phyloP scores from a whole-genome alignment of 306 rosid species.

The Glycine soja region DNA sequence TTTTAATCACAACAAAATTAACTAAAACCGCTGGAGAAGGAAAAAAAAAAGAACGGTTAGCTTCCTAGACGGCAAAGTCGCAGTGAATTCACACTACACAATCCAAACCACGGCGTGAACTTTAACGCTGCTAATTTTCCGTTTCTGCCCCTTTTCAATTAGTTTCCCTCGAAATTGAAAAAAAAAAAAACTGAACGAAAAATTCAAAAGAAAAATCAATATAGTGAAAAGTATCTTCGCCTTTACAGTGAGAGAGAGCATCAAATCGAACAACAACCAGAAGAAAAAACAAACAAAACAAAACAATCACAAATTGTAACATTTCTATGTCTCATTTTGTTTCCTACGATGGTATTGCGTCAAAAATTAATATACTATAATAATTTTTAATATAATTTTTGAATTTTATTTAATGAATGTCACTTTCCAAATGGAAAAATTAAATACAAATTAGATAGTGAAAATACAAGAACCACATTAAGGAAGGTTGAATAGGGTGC shows the following conservation, averaged over 20 bases:
- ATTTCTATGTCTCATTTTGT: not conserved
- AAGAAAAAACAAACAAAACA: not conserved
- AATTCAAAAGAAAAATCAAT: not conserved
- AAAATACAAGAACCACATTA: no score
- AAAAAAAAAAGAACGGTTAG: not conserved
- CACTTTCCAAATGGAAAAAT: no score
- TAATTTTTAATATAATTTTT: no score
- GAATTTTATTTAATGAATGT: no score
- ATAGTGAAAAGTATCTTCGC: slow-evolving; percentile 34
- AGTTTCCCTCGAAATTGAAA: slow-evolving; percentile 33
- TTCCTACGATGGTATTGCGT: no score
- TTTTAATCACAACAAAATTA: no score
- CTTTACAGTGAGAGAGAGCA: slow-evolving; percentile 51
- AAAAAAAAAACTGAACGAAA: not conserved
- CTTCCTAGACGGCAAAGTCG: not conserved
- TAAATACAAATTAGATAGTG: no score
- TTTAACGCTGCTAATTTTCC: not conserved
- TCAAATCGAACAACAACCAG: slow-evolving; percentile 33
- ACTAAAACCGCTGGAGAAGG: not conserved
- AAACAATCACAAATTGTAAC: slow-evolving; percentile 39
- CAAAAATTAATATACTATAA: no score
- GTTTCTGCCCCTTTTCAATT: not conserved
- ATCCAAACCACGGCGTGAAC: slow-evolving; percentile 6
- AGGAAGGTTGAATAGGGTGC: no score
- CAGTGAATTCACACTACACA: not conserved